Percentiles rank a stretch among this genome's conserved stretches.
phyloP scores from a whole-genome alignment of 2,329 filamentous ascomycete species.

The Diaporthe caulivora region DNA sequence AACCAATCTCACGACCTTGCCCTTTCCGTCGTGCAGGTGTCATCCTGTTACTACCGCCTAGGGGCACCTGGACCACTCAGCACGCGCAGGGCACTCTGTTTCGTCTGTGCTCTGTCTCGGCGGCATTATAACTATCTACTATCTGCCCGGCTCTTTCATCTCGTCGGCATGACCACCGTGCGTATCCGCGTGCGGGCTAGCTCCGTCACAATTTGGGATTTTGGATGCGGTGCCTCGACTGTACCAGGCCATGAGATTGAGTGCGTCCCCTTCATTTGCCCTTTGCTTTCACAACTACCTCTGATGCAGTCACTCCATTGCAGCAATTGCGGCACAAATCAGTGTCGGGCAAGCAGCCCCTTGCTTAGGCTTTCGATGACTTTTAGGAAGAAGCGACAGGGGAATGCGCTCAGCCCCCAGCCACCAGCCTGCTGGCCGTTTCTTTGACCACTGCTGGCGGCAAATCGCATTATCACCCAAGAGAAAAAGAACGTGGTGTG shows the following conservation, averaged over 20 bases:
- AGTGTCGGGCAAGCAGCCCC: neutral
- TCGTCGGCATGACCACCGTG: conserved; percentile 21
- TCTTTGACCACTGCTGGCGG: conserved; percentile 12
- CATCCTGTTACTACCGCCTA: conserved; percentile 5
- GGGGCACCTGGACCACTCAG: neutral
- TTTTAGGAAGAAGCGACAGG: neutral
- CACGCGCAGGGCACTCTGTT: neutral
- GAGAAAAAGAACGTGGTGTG: neutral
- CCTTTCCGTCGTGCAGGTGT: conserved; percentile 29
- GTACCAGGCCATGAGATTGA: conserved; percentile 6
- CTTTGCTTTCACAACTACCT: neutral
- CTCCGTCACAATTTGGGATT: neutral
- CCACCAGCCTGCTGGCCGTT: neutral
- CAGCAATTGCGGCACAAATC: neutral
- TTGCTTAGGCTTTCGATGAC: neutral
- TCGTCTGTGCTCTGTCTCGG: conserved; percentile 24
- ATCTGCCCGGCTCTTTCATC: conserved; percentile 11
- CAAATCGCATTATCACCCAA: conserved; percentile 1
- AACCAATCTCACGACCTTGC: conserved; percentile 11
- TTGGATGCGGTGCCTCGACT: neutral
- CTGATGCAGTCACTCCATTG: neutral
- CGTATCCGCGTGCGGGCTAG: conserved; percentile 15
- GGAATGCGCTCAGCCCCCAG: neutral
- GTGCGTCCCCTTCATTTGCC: neutral
- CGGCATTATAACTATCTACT: neutral